Evolutionary conservation across 2,329 filamentous ascomycete species (phyloP).

Genomic region (Ustilaginoidea virens): DNA sequence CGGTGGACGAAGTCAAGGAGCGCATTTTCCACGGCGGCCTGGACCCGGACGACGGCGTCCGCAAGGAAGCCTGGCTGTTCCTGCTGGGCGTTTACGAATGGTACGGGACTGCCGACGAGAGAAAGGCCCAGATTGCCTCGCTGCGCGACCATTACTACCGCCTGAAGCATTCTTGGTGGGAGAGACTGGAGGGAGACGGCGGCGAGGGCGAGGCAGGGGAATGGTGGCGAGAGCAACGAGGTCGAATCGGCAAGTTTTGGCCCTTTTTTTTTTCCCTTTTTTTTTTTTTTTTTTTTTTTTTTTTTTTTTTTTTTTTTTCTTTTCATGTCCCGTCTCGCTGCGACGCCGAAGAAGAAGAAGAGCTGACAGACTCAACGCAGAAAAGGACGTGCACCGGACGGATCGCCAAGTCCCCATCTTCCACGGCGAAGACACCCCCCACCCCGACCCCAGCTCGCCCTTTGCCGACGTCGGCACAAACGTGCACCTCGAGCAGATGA

Average conservation of each 20-base stretch:
- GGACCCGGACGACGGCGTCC: conserved; percentile 73
- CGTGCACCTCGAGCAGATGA: conserved; percentile 95
- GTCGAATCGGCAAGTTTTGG: conserved; percentile 63
- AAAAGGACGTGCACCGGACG: conserved; percentile 96
- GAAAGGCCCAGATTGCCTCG: conserved; percentile 68
- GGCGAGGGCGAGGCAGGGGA: conserved; percentile 71
- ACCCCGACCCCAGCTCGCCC: conserved; percentile 89
- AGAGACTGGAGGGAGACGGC: conserved; percentile 70
- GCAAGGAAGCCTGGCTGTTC: conserved; percentile 95
- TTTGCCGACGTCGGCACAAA: conserved; percentile 91
- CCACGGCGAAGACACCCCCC: conserved; percentile 86
- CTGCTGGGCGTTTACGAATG: conserved; percentile 83
- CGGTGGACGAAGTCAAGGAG: conserved; percentile 86
- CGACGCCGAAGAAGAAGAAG: too few species aligned
- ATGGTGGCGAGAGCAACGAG: conserved; percentile 93
- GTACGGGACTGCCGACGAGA: conserved; percentile 78
- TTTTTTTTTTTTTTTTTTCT: neutral
- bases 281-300: neutral
- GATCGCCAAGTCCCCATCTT: conserved; percentile 93
- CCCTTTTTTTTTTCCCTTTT: neutral
- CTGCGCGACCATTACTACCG: conserved; percentile 87
- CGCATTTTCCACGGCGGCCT: conserved; percentile 93
- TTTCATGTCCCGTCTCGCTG: too few species aligned
- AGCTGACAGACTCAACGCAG: conserved; percentile 33
- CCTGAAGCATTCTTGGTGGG: conserved; percentile 93